These are phyloP conservation scores for Termitomyces sp. DNA, from an alignment of 768 basidiomycete species.

Conservation along the genomic window DNA sequence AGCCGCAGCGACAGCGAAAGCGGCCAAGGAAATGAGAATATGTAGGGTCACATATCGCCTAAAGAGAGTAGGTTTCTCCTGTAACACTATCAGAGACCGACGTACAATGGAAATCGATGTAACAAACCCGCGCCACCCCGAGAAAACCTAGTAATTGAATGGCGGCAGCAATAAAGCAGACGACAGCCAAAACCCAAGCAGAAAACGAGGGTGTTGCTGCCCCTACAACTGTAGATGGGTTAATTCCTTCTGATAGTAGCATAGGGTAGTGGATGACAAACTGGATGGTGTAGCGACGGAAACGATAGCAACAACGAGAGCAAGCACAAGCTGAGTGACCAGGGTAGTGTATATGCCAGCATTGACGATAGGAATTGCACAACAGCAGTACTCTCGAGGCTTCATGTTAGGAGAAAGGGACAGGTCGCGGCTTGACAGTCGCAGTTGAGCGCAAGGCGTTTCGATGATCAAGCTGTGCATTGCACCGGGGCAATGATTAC, in stretches of 20 bases:
- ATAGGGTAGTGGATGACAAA: slow-evolving; percentile 33
- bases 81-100: slow-evolving; percentile 5
- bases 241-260: not conserved
- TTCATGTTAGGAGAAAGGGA: slow-evolving; percentile 44
- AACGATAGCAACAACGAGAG: slow-evolving; percentile 65
- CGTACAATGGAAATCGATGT: not conserved
- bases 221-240: slow-evolving; percentile 64
- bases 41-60: slow-evolving; percentile 71
- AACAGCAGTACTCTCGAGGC: slow-evolving; percentile 87
- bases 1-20: slow-evolving; percentile 74
- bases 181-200: slow-evolving; percentile 64
- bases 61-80: slow-evolving; percentile 69
- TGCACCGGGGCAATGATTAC: not conserved
- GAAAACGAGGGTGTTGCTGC: slow-evolving; percentile 79
- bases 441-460: not conserved
- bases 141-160: slow-evolving; percentile 83
- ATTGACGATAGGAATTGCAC: slow-evolving; percentile 88
- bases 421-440: not conserved
- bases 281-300: slow-evolving; percentile 77
- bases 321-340: slow-evolving; percentile 69
- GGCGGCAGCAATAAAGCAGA: slow-evolving; percentile 74
- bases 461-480: not conserved
- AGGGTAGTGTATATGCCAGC: slow-evolving; percentile 83
- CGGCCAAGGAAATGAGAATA: slow-evolving; percentile 44
- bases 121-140: slow-evolving; percentile 70